A percentile compares a stretch with the other conserved stretches of the same genome.
These are phyloP conservation scores for Botrytis tulipae DNA, from an alignment of 2,329 filamentous ascomycete genomes.

Conservation along the genomic window DNA sequence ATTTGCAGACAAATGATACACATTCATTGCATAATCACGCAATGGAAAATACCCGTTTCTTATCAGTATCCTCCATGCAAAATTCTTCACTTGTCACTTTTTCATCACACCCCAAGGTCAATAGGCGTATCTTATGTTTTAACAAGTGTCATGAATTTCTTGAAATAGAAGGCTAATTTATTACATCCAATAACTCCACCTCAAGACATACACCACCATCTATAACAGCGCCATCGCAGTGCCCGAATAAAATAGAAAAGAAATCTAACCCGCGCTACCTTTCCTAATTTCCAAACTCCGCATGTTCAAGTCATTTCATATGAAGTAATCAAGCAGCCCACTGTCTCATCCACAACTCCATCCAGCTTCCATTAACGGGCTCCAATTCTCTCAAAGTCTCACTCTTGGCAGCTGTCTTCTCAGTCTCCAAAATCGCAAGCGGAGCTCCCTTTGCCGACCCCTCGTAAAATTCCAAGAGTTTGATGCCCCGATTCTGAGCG, in stretches of 20 bases:
- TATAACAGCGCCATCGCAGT: not conserved
- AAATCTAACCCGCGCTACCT: not conserved
- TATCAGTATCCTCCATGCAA: not conserved
- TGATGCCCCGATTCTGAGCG: slow-evolving; percentile 49
- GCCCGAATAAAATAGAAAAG: not conserved
- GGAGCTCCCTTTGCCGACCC: slow-evolving; percentile 27
- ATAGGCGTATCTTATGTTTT: not conserved
- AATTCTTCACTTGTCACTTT: not conserved
- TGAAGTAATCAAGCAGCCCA: slow-evolving; percentile 33
- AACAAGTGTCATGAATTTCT: not conserved
- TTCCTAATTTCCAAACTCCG: not conserved
- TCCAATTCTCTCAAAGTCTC: slow-evolving; percentile 33
- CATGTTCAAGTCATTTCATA: no score
- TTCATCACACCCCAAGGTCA: rapidly evolving
- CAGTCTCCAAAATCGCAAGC: slow-evolving; percentile 18
- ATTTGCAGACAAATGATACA: not conserved
- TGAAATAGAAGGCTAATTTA: not conserved
- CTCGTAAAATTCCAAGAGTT: slow-evolving; percentile 44
- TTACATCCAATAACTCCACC: not conserved
- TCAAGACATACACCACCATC: not conserved
- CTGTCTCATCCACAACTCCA: slow-evolving; percentile 40
- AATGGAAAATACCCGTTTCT: not conserved
- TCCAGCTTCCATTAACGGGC: slow-evolving; percentile 37
- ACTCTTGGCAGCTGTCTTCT: slow-evolving; percentile 30
- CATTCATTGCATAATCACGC: not conserved